phyloP scores from a whole-genome alignment of 169 alveolate species.

The Babesia microti region DNA sequence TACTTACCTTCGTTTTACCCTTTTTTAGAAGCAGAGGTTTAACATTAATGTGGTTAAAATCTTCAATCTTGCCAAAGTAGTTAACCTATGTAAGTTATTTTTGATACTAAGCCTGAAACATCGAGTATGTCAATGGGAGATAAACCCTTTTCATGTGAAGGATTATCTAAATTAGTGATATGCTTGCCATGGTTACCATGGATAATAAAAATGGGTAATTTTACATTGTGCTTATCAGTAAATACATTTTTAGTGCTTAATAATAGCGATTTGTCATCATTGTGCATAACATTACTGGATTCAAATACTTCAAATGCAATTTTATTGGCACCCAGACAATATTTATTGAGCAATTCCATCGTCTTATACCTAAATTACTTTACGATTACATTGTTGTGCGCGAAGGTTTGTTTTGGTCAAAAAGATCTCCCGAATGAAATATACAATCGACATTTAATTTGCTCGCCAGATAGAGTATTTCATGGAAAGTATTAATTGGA shows the following conservation, averaged over 20 bases:
- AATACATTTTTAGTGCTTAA: neutral
- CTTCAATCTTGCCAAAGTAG: slow-evolving; percentile 79
- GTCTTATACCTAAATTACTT: slow-evolving; percentile 66
- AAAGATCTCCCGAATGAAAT: slow-evolving; percentile 89
- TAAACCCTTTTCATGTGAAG: slow-evolving; percentile 17
- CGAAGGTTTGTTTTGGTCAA: slow-evolving; percentile 86
- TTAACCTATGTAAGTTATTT: slow-evolving; percentile 50
- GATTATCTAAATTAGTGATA: slow-evolving; percentile 13
- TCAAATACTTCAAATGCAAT: slow-evolving; percentile 7
- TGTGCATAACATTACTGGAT: slow-evolving; percentile 3
- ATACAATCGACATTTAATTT: slow-evolving; percentile 75
- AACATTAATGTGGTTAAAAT: slow-evolving; percentile 68
- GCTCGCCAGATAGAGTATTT: slow-evolving; percentile 77
- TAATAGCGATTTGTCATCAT: neutral
- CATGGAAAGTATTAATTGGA: slow-evolving; percentile 84
- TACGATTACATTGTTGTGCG: slow-evolving; percentile 16
- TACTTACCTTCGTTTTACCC: slow-evolving; percentile 72
- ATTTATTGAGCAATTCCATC: slow-evolving; percentile 45
- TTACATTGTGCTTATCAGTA: slow-evolving; percentile 2
- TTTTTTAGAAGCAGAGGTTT: slow-evolving; percentile 78
- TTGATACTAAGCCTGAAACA: slow-evolving; percentile 35
- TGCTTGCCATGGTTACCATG: slow-evolving; percentile 43
- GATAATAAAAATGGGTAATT: slow-evolving; percentile 33
- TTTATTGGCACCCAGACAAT: slow-evolving; percentile 56
- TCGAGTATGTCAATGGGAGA: slow-evolving; percentile 47